Evolutionary conservation across 768 basidiomycete genomes (phyloP).

Genomic region (Boletales sp.): DNA sequence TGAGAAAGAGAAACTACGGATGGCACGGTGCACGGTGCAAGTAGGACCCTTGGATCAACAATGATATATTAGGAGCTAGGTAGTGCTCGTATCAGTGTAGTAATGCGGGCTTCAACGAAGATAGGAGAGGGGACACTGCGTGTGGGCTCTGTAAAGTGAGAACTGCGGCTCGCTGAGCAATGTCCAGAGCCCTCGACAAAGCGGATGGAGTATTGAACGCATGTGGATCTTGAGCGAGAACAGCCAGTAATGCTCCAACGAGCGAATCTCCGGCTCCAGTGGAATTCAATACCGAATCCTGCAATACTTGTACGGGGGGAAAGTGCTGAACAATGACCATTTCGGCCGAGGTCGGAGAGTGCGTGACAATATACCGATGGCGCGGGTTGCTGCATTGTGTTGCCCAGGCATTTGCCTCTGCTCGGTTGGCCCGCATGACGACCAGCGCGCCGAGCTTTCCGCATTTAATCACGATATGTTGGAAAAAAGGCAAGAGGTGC

Average conservation of each 20-base stretch:
- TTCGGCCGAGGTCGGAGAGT: conserved; percentile 41
- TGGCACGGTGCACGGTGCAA: conserved; percentile 51
- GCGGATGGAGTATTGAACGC: conserved; percentile 44
- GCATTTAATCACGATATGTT: conserved; percentile 81
- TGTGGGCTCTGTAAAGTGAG: conserved; percentile 53
- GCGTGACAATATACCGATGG: conserved; percentile 50
- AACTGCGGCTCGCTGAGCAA: conserved; percentile 64
- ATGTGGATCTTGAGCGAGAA: conserved; percentile 42
- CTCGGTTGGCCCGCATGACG: conserved; percentile 50
- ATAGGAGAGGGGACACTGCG: conserved; percentile 67
- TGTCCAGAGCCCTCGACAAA: conserved; percentile 43
- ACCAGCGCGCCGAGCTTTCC: conserved; percentile 66
- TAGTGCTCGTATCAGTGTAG: not conserved
- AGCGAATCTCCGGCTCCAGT: conserved; percentile 94
- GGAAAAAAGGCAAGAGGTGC: conserved; percentile 80
- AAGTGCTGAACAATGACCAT: conserved; percentile 71
- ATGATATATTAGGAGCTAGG: conserved; percentile 7
- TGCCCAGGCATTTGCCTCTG: conserved; percentile 47
- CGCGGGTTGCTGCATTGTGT: conserved; percentile 43
- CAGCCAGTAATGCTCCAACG: conserved; percentile 78
- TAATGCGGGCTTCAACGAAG: conserved; percentile 21
- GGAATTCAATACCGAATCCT: conserved; percentile 52
- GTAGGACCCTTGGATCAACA: conserved; percentile 51
- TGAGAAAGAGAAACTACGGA: conserved; percentile 49
- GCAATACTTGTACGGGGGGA: conserved; percentile 47